Conservation (phyloP, 2,329 filamentous ascomycete species). For the Teratosphaeria nubilosa region DNA sequence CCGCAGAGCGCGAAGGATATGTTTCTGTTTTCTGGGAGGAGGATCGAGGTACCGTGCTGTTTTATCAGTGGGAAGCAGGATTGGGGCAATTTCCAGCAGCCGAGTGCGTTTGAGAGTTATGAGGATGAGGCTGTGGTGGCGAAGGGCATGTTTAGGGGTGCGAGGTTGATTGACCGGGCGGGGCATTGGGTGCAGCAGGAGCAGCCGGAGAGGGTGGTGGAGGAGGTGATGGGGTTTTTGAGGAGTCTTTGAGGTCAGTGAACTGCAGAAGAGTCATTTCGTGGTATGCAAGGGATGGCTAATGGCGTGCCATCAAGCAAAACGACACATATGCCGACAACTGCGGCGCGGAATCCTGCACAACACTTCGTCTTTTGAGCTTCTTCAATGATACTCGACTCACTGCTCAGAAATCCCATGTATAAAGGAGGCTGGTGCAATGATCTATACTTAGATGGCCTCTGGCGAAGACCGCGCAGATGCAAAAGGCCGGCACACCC, state of each 20-base stretch:
- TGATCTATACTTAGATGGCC: no score
- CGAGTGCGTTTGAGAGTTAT: constrained; percentile 52
- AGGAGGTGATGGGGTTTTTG: constrained; percentile 38
- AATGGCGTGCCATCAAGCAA: no score
- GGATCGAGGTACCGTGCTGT: constrained; percentile 49
- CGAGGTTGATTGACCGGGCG: constrained; percentile 46
- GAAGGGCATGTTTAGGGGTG: constrained; percentile 42
- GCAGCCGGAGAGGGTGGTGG: constrained; percentile 44
- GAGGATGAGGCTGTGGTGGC: constrained; percentile 27
- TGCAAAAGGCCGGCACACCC: no score
- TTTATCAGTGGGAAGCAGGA: constrained; percentile 55
- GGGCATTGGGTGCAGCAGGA: constrained; percentile 66
- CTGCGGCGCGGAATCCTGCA: no score
- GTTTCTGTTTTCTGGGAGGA: constrained; percentile 49
- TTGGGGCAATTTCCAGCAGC: constrained; percentile 60
- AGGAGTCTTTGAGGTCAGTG: not conserved
- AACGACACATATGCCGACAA: no score
- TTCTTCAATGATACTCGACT: no score
- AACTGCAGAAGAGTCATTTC: not conserved
- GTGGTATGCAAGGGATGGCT: not conserved
- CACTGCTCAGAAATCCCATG: no score
- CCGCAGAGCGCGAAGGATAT: constrained; percentile 40
- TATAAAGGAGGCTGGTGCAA: no score
- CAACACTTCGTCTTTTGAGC: no score
- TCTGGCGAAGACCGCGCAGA: no score